Base-by-base conservation (phyloP, 495 filamentous ascomycete genomes). In the Aspergillus heteromorphus region DNA sequence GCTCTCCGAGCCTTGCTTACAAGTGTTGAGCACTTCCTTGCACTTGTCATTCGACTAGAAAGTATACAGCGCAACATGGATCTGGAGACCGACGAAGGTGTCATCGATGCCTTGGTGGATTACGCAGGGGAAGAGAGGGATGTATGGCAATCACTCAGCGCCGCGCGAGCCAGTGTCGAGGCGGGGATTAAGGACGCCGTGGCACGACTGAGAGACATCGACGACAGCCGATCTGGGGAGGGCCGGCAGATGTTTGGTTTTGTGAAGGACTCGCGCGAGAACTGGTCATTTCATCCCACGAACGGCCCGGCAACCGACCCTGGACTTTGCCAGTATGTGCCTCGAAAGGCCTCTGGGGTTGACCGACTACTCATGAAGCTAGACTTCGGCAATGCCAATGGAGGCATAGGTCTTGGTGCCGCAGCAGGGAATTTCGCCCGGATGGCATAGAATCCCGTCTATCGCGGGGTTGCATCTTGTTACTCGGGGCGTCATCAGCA, bases 281-380 rank as follows among this genome's bases (percentile, higher is more conserved):
- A 45, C 48, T 59, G 52, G 55, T 42, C 48, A 16, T 56, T 54
- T 14, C 41, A 18, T 27, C 43, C 38, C 16, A 31, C 41, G 40
- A 57, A 59, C 21, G 50, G 34, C 17, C 51, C n/a, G 10, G 30
- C 45, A 42, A 23, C 58, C 27, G 65, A 66, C 16, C 55, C 68
- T 8, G 65, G 69, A 5, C 75, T 69, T 18, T 65, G 57, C n/a
- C 67, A 70, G 36, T 90, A 84, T 65, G 76, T 80, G 49, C 85
- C 87, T 6, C 76, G 80, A 50, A 82, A 83, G 41, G 78, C 84
- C 4, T 85, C 84, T 2, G 87, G 89, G 7, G 82, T 93, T 19
- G 88, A 92, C 72, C 75, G 87, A 49, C 73, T 95, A 64, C 64
- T 95, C 41, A 91, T 95, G 87, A 92, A 92, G 66, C 71, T 95